Percentiles rank a stretch among this genome's conserved stretches.
phyloP scores from a whole-genome alignment of 2,329 filamentous ascomycete species.

The Aspergillus brasiliensis region DNA sequence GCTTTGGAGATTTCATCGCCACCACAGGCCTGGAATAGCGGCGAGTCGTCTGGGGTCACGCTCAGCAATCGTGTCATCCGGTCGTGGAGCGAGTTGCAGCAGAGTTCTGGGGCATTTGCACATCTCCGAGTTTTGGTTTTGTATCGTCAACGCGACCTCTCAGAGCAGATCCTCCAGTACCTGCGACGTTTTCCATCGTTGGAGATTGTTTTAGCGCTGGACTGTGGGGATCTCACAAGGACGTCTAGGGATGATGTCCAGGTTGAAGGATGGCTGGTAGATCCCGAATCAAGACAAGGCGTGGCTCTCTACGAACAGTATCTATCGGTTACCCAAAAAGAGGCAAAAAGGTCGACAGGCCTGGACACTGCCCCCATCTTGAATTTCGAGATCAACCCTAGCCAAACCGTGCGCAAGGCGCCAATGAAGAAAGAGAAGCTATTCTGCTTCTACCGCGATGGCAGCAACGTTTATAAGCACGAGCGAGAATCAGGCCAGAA shows the following conservation, averaged over 20 bases:
- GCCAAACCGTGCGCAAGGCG: not conserved
- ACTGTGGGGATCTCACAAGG: slow-evolving; percentile 31
- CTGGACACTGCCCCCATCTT: slow-evolving; percentile 24
- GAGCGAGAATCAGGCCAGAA: slow-evolving; percentile 7
- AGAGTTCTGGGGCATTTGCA: slow-evolving; percentile 34
- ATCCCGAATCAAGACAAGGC: slow-evolving; percentile 1
- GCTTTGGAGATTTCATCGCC: slow-evolving; percentile 40
- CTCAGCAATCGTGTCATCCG: slow-evolving; percentile 45
- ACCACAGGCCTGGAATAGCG: slow-evolving; percentile 14
- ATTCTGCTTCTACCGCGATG: not conserved
- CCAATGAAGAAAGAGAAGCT: not conserved
- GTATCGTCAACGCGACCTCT: slow-evolving; percentile 35
- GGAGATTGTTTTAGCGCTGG: slow-evolving; percentile 35
- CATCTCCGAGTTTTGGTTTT: slow-evolving; percentile 43
- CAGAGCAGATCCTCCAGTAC: slow-evolving; percentile 35
- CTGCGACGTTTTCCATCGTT: slow-evolving; percentile 39
- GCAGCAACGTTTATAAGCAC: not conserved
- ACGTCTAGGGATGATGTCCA: slow-evolving; percentile 19
- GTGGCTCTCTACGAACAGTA: slow-evolving; percentile 22
- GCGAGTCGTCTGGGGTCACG: slow-evolving; percentile 17
- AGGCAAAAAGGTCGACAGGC: not conserved
- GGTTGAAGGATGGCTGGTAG: slow-evolving; percentile 33
- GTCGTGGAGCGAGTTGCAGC: slow-evolving; percentile 44
- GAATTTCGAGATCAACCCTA: slow-evolving; percentile 27
- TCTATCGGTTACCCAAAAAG: slow-evolving; percentile 7